Evolutionary conservation across 371 early-diverging fungal species (phyloP), one percentile per base, ranked within the genome.

Genomic region (Umbelopsis sp.): DNA sequence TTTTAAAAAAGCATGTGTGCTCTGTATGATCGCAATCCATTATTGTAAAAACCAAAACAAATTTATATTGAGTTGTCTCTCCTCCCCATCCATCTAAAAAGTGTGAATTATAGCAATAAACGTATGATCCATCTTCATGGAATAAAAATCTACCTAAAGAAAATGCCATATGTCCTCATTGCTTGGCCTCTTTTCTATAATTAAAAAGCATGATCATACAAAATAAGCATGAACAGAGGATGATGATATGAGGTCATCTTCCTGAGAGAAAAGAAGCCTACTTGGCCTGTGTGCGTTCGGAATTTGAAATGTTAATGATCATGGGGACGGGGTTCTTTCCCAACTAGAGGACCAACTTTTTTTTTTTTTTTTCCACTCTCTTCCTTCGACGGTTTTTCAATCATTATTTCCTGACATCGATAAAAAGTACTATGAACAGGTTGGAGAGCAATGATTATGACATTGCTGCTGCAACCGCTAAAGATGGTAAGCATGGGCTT

Each of bases 381-480:
- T 35, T 8, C 57, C 16, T 35, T 57, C 12, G 52, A 51, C 29
- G 11, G 11, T 57, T 57, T 57, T 57, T 35, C 38, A 29, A 57
- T 29, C 29, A 35, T 29, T 35, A 6, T 48, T 48, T 48, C 48
- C 48, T 48, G 48, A 48, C 57, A 57, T 25, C 22, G 50, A 16
- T n/a, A 52, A 35, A 37, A 2, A 35, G 16, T 35, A 32, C 37
- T 18, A 57, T 57, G 57, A 57, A 14, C 18, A 29, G 29, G 12
- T 29, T 57, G 29, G 57, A 57, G n/a, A n/a, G 16, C 57, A 57
- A 35, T 57, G 57, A 57, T 35, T 16, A 57, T 12, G 57, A 57
- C 35, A 57, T 35, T 57, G 57, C 57, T 57, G 57, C 57, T 35
- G 57, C 57, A 32, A 57, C 57, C 18, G 57, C 57, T 25, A 24